phyloP scores from a whole-genome alignment of 2,329 filamentous ascomycete species.

The Botrytis squamosa region DNA sequence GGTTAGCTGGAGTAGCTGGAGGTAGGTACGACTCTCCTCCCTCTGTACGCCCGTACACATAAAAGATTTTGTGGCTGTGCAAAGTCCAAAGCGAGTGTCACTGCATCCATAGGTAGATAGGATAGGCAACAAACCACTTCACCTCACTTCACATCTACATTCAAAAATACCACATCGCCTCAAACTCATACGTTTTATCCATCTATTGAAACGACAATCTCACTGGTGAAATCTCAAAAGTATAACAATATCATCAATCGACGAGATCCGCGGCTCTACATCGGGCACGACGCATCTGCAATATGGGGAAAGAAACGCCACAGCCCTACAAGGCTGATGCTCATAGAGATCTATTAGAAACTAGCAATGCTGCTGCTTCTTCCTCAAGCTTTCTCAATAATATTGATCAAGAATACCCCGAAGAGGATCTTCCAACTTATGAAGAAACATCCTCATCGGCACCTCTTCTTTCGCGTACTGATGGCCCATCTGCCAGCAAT shows the following conservation, averaged over 20 bases:
- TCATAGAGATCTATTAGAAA: background rate
- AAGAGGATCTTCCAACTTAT: conserved; percentile 29
- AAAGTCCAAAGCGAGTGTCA: background rate
- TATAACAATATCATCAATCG: background rate
- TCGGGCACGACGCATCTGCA: background rate
- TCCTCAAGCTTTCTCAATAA: conserved; percentile 29
- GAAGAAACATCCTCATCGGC: conserved; percentile 23
- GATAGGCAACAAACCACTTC: background rate
- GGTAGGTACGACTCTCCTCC: no score
- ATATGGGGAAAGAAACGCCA: conserved; percentile 19
- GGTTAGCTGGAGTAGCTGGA: background rate
- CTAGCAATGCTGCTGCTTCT: conserved; percentile 26
- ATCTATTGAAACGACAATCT: background rate
- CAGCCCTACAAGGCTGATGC: conserved; percentile 11
- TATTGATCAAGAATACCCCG: conserved; percentile 29
- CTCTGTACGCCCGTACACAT: background rate
- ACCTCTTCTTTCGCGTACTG: conserved; percentile 1
- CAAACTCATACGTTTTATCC: background rate
- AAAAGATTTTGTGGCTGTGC: conserved; percentile 1
- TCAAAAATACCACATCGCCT: background rate
- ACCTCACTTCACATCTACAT: background rate
- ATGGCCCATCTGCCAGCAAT: background rate
- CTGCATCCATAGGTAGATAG: background rate
- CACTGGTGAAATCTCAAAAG: background rate
- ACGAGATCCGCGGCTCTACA: background rate